phyloP scores from a whole-genome alignment of 2,329 filamentous ascomycete species.

The Colletotrichum cordylinicola region DNA sequence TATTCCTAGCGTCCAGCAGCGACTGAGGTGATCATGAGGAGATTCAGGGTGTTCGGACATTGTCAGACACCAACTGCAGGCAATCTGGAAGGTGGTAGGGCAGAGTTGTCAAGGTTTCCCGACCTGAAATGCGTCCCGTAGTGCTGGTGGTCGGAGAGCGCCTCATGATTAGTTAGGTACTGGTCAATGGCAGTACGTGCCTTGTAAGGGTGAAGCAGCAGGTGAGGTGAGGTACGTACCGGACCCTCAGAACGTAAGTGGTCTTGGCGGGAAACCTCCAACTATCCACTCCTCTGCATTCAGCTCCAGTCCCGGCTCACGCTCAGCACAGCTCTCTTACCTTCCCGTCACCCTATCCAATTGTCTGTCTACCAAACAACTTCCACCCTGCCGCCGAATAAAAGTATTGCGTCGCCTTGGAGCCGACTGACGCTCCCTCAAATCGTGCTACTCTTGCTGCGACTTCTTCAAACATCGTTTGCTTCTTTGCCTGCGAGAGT shows the following conservation, averaged over 20 bases:
- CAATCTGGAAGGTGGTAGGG: not conserved
- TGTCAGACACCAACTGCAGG: not conserved
- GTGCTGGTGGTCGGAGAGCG: not conserved
- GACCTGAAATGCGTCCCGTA: not conserved
- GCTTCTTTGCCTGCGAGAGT: not conserved
- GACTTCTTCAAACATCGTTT: not conserved
- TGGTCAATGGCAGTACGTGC: not conserved
- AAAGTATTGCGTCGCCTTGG: not conserved
- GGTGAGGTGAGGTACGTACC: constrained; percentile 6
- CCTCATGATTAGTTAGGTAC: not conserved
- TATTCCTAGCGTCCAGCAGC: not conserved
- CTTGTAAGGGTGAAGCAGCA: not conserved
- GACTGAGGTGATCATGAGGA: not conserved
- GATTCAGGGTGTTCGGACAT: not conserved
- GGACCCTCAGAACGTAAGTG: constrained; percentile 1
- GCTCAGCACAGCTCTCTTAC: constrained; percentile 1
- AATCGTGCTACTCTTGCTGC: not conserved
- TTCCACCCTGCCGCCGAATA: not conserved
- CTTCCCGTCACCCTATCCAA: not conserved
- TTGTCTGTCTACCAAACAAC: not conserved
- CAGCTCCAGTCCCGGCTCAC: constrained; percentile 18
- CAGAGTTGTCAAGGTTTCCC: not conserved
- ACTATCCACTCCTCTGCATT: constrained; percentile 21
- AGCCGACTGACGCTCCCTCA: not conserved
- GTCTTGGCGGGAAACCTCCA: constrained; percentile 20